Evolutionary conservation across 208 protist genomes (phyloP).

Genomic region (Wallacemonas sp.): DNA sequence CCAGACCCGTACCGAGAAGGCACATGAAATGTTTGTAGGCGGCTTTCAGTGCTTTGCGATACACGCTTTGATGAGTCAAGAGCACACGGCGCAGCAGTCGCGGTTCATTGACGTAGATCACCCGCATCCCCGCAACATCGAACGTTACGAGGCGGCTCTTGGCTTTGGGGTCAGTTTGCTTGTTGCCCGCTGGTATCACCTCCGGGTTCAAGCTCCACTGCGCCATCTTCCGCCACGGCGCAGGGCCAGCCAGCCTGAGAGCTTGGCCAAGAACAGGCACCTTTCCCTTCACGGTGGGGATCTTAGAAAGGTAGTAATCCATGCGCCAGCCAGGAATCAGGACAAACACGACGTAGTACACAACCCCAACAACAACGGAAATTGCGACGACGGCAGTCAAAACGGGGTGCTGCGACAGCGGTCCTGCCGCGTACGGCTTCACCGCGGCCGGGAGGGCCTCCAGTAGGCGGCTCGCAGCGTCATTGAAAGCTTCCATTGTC

Average conservation of each 20-base stretch:
- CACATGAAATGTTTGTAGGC: conserved; percentile 92
- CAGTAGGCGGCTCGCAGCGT: not conserved
- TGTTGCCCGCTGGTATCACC: conserved; percentile 21
- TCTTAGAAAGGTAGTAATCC: conserved; percentile 63
- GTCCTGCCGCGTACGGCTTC: conserved; percentile 22
- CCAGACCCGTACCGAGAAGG: conserved; percentile 85
- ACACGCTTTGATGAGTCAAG: conserved; percentile 83
- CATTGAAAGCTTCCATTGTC: conserved; percentile 11
- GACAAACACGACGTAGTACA: conserved; percentile 51
- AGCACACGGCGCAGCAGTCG: conserved; percentile 80
- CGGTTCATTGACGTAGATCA: conserved; percentile 86
- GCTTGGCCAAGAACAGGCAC: conserved; percentile 81
- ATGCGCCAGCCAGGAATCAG: conserved; percentile 58
- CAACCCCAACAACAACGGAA: conserved; percentile 26
- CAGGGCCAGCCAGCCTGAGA: conserved; percentile 57
- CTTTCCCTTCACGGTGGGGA: conserved; percentile 62
- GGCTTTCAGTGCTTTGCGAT: conserved; percentile 76
- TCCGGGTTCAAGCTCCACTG: conserved; percentile 72
- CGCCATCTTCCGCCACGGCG: conserved; percentile 80
- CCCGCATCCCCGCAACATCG: conserved; percentile 74
- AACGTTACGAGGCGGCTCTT: conserved; percentile 65
- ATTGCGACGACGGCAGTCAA: conserved; percentile 18
- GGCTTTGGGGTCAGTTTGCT: conserved; percentile 18
- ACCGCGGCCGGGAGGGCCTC: conserved; percentile 1
- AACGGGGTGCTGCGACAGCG: conserved; percentile 15